Base-by-base conservation (phyloP, 805 yeast species). In the Candida ortonii region DNA sequence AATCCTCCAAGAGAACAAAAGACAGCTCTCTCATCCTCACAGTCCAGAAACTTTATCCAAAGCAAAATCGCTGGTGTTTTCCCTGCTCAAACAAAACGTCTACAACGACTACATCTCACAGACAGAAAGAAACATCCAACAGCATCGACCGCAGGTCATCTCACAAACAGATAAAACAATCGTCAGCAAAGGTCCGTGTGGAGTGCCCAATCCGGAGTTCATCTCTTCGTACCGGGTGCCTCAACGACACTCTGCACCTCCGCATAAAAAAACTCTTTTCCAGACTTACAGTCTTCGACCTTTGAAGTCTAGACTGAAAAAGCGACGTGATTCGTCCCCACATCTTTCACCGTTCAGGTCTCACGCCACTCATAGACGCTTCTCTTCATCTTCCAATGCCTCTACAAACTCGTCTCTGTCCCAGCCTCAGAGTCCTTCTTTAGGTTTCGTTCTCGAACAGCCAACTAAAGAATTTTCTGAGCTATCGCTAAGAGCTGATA, bases 1-100 rank as follows among this genome's bases (percentile, higher is more conserved):
- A 13, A 41, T 59, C n/a, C 36, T 57, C 8, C 16, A 26, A 8
- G 68, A 62, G 33, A 48, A 50, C 21, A 30, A 5, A 7, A 22
- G 22, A 10, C 28, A n/a, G 6, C 33, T 30, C 6, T 13, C 28
- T 5, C 33, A 37, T 11, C 27, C 22, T 12, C 54, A 49, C 28
- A 29, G 44, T 23, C 56, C 56, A 10, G 26, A 19, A 7, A 16
- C 25, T 6, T 28, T 52, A 8, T 17, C 41, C 6, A 39, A 28
- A 6, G 50, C 55, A 4, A 52, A 49, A 27, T 39, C 37, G 16
- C 16, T 33, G 21, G 28, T 46, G 6, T 29, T 48, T 11, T 43
- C 47, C 3, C 32, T 52, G 15, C 32, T 52, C 4, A 35, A 47
- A 13, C 51, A 48, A 34, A 52, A 52, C 24, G 44, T 50, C 8